Evolutionary conservation across 805 yeast species (phyloP), one percentile per base, ranked within the genome.

Genomic region (Barnettozyma sucrosica): DNA sequence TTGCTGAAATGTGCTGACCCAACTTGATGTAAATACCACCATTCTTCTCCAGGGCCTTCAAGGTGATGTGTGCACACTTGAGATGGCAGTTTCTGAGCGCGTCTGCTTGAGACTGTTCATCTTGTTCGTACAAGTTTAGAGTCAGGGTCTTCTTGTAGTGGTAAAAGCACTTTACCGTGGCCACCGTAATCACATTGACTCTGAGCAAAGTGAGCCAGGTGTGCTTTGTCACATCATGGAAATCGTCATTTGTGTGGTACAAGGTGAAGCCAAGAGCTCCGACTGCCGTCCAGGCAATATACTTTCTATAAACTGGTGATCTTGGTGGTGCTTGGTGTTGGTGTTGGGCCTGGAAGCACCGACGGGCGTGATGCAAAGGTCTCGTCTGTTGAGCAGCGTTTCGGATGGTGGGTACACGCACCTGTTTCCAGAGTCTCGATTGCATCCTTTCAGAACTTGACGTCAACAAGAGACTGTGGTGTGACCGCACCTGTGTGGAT

Each of bases 11-110:
- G 62, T 93, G 99, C 64, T 93, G 99, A 11, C 99, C 99, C 39
- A 93, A 69, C 65, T 93, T 93, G 65, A 93, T 93, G 64, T 83
- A 93, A 7, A 93, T 75, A 1, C 99, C 99, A 16, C 96, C 97
- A 60, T 93, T 93, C 26, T 70, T 71, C 60, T 87, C 89, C 32
- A 93, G 67, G 0, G 97, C 97, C 38, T 69, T 66, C 47, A 88
- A 70, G 0, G 99, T 88, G 46, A 89, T 80, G 10, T 70, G 60
- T 0, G 99, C 97, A 42, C 96, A 89, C 47, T 70, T 69, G 49
- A 70, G 63, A 62, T 93, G 98, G 38, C 96, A 85, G 36, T 71
- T 65, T 7, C 76, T 65, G 43, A 92, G 65, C 1, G 83, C 92
- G 7, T 30, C 34, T 11, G 18, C 25, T 4, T 59, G 54, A 2